Evolutionary conservation across 768 basidiomycete genomes (phyloP), one percentile per base, ranked within the genome.

Genomic region (Xerocomellus intermedius): DNA sequence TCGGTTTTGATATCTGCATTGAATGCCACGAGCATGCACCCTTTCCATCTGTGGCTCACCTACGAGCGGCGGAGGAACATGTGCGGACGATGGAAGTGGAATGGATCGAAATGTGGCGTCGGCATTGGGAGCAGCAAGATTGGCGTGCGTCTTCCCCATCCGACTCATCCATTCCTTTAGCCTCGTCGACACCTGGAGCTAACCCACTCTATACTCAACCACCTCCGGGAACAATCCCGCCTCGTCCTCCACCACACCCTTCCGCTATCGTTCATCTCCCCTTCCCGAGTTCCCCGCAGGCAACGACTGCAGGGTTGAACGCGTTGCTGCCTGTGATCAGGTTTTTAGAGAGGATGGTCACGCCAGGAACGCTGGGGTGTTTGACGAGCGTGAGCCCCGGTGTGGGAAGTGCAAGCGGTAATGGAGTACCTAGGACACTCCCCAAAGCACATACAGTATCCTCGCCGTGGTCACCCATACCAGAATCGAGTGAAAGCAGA

Each of bases 1-100:
- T 79, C 55, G 90, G 89, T 16, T 94, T 85, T 65, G 87, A 93
- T 64, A 82, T 96, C 41, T 94, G 91, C 68, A 82, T 96, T 57
- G 92, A 96, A 72, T 91, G 90, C 65, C 87, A 90, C 64, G 91
- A 94, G 59, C 74, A 82, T 33, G 89, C 90, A 2, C 84, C 85
- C 14, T 87, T 89, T 69, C 89, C 92, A 0, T 77, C 78, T n/a
- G 54, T 77, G 0, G 76, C 81, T 35, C 86, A 89, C 63, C 70
- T 92, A 36, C 78, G 83, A 48, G 84, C 83, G 4, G 88, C 86
- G 8, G 89, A 93, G 67, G 89, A 91, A 55, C 88, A 91, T 61
- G 64, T 94, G 10, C 71, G 70, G 30, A 77, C 76, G 69, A 69
- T 93, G 65, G 91, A 92, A 58, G 73, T 73, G 48, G 74, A 81